Base-by-base conservation (phyloP, 352 stramenopile genomes). In the Thraustochytrium sp. region DNA sequence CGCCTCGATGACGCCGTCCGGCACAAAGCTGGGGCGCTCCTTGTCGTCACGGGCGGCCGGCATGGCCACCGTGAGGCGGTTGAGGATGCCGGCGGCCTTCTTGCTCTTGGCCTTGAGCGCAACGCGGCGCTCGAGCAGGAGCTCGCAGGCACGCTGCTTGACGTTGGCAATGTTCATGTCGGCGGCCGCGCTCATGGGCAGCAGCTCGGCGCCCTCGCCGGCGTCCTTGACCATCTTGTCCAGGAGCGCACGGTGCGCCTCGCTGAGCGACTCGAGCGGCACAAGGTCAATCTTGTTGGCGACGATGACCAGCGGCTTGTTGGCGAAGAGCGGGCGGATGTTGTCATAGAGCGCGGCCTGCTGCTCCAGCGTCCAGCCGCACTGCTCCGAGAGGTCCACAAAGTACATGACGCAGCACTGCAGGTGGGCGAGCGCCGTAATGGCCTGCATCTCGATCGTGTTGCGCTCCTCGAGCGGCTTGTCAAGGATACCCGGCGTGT, bases 371-470 rank as follows among this genome's bases (percentile, higher is more conserved):
- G 96, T 97, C 88, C 98, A 99, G 56, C 96, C 97, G 89, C 97
- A 99, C 88, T 99, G 95, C 89, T 99, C 96, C 5, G 94, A 98
- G 83, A 99, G 98, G 90, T 99, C 97, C 86, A 99, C 94, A 89
- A 99, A 99, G 89, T 98, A 99, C 65, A 99, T 89, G 26, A 99
- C 96, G 75, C 95, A 98, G 85, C 95, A 98, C 85, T 98, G 97
- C 86, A 99, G 92, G 88, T 99, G 97, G 4, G 97, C 97, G 13
- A 99, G 90, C 46, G 97, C 97, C 75, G 97, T 99, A 76, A 99
- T 97, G 56, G 97, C 96, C 90, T 99, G 97, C 97, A 99, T 99
- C 85, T 99, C 97, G 89, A 99, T 99, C 46, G 97, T 99, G 90
- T 99, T 99, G 46, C 96, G 91, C 86, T 99, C 93, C 87, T 99